phyloP scores from a whole-genome alignment of 345 rosid species.

The Populus pruinosa region DNA sequence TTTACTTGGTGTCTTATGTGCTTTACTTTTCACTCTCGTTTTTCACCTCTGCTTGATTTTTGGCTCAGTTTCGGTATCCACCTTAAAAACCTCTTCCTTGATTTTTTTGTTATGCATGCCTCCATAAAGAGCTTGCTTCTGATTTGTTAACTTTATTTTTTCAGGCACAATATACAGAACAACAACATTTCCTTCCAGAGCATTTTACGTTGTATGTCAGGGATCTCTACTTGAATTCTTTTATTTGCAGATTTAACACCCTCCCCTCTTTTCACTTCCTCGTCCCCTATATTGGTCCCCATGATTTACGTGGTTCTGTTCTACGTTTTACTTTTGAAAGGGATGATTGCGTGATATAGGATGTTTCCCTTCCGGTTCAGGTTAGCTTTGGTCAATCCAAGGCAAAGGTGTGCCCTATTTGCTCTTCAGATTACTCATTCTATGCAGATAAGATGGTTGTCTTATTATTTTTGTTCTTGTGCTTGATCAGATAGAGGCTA shows the following conservation, averaged over 20 bases:
- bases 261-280: not conserved
- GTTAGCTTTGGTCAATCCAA: conserved; percentile 86
- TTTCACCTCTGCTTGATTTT: not conserved
- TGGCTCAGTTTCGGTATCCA: conserved; percentile 1
- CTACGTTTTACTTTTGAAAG: not conserved
- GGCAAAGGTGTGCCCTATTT: conserved; percentile 62
- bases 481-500: conserved; percentile 72
- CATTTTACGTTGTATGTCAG: conserved; percentile 76
- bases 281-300: not conserved
- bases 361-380: conserved; percentile 41
- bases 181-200: conserved; percentile 78
- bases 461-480: not conserved
- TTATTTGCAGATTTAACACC: not conserved
- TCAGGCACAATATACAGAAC: conserved; percentile 94
- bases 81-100: conserved; percentile 3
- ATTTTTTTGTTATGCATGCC: not conserved
- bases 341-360: conserved; percentile 9
- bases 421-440: not conserved
- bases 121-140: conserved; percentile 6
- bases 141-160: conserved; percentile 24
- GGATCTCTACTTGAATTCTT: conserved; percentile 5
- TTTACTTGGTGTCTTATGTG: not conserved
- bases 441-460: conserved; percentile 1
- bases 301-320: not conserved
- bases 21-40: not conserved